Evolutionary conservation across 768 basidiomycete species (phyloP), one percentile per base, ranked within the genome.

Genomic region (Rubroboletus pulcherrimus): DNA sequence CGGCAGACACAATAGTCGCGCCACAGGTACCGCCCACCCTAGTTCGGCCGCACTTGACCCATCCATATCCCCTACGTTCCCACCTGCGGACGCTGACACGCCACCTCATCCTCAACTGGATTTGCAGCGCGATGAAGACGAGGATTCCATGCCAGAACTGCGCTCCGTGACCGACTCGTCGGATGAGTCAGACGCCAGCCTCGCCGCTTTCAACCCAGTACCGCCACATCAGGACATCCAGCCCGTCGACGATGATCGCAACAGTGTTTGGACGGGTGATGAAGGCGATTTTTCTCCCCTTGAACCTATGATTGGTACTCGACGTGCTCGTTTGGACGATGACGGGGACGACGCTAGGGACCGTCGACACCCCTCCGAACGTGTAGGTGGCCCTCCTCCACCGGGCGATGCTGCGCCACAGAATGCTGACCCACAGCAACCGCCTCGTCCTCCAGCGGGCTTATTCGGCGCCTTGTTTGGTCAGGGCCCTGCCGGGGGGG

Each of bases 281-380:
- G 65, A 70, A 50, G 66, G 66, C 29, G 62, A 66, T 40, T 64
- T 72, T 51, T 74, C 72, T 0, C 55, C 66, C 7, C 57, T 73
- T 9, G 70, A 71, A 56, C 69, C 73, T 17, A 65, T 68, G 17
- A 44, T 66, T 5, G 64, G 72, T 14, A 76, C 66, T 46, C 72
- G 84, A 41, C 84, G 84, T 24, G 74, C 79, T 17, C 72, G 85
- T 41, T 82, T 85, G 4, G 83, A 86, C 2, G 81, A 84, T 51
- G 85, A 86, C 53, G 76, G 77, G 7, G 84, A 87, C 58, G 77
- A 78, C 7, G 83, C 82, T 12, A 71, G 84, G 38, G 82, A 87
- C 63, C 77, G 80, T 53, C 77, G 86, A 53, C 84, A 86, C 63
- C 84, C 86, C 17, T 84, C 83, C 21, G 79, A 86, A 66, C 81